A percentile compares a stretch with the other conserved stretches of the same genome.
These are phyloP conservation scores for Cadophora luteo-olivacea DNA, from an alignment of 2,329 filamentous ascomycete species.

Conservation along the genomic window DNA sequence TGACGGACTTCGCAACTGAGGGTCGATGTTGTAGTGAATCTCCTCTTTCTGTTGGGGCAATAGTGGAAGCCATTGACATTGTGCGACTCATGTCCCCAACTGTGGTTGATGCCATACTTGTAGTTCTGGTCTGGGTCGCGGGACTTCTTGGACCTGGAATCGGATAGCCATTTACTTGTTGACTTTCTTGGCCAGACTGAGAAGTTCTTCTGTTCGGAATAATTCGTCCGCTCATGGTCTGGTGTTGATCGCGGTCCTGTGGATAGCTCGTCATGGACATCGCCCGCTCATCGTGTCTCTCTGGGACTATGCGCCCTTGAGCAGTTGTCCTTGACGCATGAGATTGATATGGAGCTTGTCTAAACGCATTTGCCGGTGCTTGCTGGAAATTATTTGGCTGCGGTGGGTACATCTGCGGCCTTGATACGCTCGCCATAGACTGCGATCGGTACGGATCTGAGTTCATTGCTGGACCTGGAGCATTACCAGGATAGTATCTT, in stretches of 20 bases:
- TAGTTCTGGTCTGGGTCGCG: constrained; percentile 61
- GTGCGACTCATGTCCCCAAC: constrained; percentile 62
- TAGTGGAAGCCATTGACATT: constrained; percentile 92
- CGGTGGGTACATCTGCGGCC: constrained; percentile 75
- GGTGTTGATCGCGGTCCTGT: constrained; percentile 78
- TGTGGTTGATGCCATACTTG: constrained; percentile 61
- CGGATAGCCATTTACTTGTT: constrained; percentile 39
- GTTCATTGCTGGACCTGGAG: constrained; percentile 73
- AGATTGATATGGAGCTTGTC: constrained; percentile 76
- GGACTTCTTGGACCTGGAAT: constrained; percentile 42
- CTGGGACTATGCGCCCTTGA: constrained; percentile 88
- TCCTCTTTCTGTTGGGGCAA: constrained; percentile 66
- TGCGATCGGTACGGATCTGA: constrained; percentile 90
- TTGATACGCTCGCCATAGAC: constrained; percentile 79
- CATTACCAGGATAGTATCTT: constrained; percentile 60
- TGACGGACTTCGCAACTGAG: constrained; percentile 55
- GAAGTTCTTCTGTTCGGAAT: constrained; percentile 75
- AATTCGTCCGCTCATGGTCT: constrained; percentile 91
- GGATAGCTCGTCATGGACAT: constrained; percentile 94
- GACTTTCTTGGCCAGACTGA: constrained; percentile 40
- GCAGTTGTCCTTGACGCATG: constrained; percentile 80
- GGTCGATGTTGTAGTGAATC: constrained; percentile 57
- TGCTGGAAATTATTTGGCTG: constrained; percentile 67
- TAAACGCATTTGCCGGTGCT: constrained; percentile 76
- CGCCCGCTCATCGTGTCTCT: constrained; percentile 87